These are phyloP conservation scores for Rutstroemia sp. DNA, from an alignment of 2,329 filamentous ascomycete genomes.

Conservation along the genomic window DNA sequence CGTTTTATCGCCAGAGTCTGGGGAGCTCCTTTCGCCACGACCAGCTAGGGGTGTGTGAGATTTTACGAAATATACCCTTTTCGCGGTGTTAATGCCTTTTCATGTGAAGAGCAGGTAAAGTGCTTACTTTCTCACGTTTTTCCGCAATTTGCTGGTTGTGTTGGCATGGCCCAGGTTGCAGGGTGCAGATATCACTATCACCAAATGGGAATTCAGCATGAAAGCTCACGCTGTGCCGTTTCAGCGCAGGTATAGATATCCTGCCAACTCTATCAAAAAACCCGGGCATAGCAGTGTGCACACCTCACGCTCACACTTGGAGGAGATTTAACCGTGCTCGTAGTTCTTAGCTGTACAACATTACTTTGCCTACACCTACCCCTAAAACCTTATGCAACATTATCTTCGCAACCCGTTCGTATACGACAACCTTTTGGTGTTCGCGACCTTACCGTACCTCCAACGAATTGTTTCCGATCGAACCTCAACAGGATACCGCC, in stretches of 20 bases:
- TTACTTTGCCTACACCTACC: neutral
- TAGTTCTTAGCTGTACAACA: constrained; percentile 3
- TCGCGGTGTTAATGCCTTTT: neutral
- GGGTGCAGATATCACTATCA: constrained; percentile 4
- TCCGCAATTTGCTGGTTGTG: constrained; percentile 1
- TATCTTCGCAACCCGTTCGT: neutral
- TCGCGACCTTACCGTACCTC: neutral
- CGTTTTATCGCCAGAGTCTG: too few relatives aligned
- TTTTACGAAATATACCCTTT: neutral
- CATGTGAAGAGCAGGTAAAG: neutral
- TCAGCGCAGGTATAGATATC: neutral
- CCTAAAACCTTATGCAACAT: neutral
- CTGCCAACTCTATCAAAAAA: neutral
- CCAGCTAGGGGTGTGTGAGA: neutral
- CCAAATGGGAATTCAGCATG: constrained; percentile 5
- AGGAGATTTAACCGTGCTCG: neutral
- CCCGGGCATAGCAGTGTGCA: neutral
- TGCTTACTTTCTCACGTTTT: constrained; percentile 1
- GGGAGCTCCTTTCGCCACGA: too few relatives aligned
- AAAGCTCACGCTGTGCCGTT: constrained; percentile 9
- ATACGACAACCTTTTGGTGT: neutral
- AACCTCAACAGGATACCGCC: neutral
- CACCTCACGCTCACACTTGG: neutral
- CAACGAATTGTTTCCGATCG: neutral
- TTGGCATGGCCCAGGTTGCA: constrained; percentile 6